Evolutionary conservation across 1,284 basidiomycete species (phyloP).

Genomic region (Fistulina hepatica): DNA sequence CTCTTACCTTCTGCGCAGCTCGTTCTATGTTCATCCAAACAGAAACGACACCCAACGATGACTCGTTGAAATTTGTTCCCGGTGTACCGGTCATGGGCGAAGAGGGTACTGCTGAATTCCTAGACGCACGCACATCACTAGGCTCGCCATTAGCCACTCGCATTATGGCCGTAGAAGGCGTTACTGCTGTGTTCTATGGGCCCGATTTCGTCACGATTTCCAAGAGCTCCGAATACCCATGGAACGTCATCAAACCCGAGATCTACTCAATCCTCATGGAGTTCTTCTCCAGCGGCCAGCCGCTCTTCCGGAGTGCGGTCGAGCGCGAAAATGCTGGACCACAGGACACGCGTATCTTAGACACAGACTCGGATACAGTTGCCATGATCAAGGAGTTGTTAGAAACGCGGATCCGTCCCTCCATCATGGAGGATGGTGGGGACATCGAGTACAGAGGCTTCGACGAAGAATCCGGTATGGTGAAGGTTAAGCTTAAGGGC

Average conservation of each 20-base stretch:
- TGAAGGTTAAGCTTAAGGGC: conserved; percentile 90
- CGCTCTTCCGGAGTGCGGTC: conserved; percentile 75
- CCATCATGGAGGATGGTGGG: conserved; percentile 93
- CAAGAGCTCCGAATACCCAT: conserved; percentile 79
- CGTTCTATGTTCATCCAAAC: conserved; percentile 97
- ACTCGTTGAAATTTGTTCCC: conserved; percentile 97
- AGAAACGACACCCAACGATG: conserved; percentile 93
- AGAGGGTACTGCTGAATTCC: conserved; percentile 83
- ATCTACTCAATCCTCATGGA: conserved; percentile 98
- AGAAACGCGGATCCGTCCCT: conserved; percentile 90
- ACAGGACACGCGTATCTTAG: conserved; percentile 92
- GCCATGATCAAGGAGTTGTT: conserved; percentile 99
- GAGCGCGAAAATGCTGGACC: conserved; percentile 73
- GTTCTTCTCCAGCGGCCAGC: conserved; percentile 72
- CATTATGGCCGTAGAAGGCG: conserved; percentile 88
- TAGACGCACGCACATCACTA: conserved; percentile 78
- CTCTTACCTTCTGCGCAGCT: conserved; percentile 30
- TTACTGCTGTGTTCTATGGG: conserved; percentile 85
- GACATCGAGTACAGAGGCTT: conserved; percentile 81
- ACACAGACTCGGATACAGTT: conserved; percentile 94
- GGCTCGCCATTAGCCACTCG: conserved; percentile 86
- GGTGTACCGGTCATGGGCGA: conserved; percentile 81
- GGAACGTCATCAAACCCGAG: conserved; percentile 95
- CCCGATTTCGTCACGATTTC: conserved; percentile 97
- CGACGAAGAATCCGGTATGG: conserved; percentile 49